Conservation (phyloP, 768 basidiomycete genomes). For the Boletales sp. region DNA sequence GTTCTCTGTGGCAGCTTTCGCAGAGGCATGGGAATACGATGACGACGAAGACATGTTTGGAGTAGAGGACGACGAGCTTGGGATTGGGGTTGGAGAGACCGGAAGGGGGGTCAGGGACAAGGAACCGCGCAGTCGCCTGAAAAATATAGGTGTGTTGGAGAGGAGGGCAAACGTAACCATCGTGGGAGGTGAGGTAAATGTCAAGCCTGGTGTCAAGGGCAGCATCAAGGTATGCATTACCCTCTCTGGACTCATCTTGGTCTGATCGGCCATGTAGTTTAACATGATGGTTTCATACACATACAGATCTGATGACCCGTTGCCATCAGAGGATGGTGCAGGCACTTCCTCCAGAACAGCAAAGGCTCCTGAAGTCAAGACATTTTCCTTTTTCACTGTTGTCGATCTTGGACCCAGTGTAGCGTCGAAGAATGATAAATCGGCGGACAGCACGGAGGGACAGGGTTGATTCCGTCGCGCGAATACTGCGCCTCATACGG, state of each 20-base stretch:
- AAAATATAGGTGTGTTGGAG: slow-evolving; percentile 80
- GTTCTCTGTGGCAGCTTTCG: slow-evolving; percentile 86
- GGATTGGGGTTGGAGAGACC: slow-evolving; percentile 28
- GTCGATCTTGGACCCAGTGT: slow-evolving; percentile 75
- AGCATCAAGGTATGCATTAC: slow-evolving; percentile 63
- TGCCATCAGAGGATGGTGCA: slow-evolving; percentile 60
- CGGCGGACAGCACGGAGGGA: slow-evolving; percentile 12
- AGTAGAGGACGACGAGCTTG: slow-evolving; percentile 37
- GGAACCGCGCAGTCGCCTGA: slow-evolving; percentile 43
- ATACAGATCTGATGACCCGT: slow-evolving; percentile 86
- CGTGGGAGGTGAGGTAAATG: slow-evolving; percentile 84
- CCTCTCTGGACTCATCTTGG: neutral
- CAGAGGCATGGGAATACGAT: slow-evolving; percentile 98
- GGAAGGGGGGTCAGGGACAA: slow-evolving; percentile 43
- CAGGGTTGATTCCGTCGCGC: slow-evolving; percentile 4
- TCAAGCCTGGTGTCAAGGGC: slow-evolving; percentile 76
- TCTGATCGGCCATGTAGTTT: slow-evolving; percentile 52
- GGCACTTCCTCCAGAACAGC: slow-evolving; percentile 41
- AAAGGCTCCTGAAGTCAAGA: slow-evolving; percentile 71
- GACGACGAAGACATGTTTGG: slow-evolving; percentile 87
- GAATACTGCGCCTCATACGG: neutral
- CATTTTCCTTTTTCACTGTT: slow-evolving; percentile 85
- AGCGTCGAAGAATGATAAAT: slow-evolving; percentile 52
- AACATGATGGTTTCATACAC: slow-evolving; percentile 94
- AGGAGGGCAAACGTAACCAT: slow-evolving; percentile 86